These are phyloP conservation scores for Daedaleopsis nitida DNA, from an alignment of 768 basidiomycete species.

Conservation along the genomic window DNA sequence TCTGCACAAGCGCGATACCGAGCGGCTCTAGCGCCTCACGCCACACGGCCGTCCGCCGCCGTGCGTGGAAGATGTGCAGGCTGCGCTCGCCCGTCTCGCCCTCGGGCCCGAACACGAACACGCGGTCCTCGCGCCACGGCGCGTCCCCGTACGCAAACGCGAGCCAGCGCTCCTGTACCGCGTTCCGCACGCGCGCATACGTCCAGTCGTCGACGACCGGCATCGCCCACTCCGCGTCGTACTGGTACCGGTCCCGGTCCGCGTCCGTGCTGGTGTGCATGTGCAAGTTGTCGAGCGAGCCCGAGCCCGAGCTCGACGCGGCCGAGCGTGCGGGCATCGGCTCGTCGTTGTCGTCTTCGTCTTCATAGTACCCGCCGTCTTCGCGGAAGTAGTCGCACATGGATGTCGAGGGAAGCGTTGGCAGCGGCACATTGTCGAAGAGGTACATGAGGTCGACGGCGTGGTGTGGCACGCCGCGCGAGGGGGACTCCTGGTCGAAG, in stretches of 20 bases:
- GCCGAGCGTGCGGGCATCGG: background rate
- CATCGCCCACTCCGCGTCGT: conserved; percentile 49
- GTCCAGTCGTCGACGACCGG: conserved; percentile 66
- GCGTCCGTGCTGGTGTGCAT: conserved; percentile 28
- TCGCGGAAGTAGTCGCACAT: conserved; percentile 16
- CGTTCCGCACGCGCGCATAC: conserved; percentile 66
- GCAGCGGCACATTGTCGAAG: conserved; percentile 73
- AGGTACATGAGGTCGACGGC: conserved; percentile 75
- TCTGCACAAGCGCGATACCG: conserved; percentile 67
- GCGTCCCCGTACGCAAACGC: conserved; percentile 72
- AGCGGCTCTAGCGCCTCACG: conserved; percentile 67
- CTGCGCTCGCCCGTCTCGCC: conserved; percentile 79
- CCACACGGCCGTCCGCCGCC: conserved; percentile 64
- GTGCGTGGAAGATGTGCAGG: conserved; percentile 61
- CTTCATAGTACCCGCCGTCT: conserved; percentile 37
- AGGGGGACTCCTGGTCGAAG: conserved; percentile 80
- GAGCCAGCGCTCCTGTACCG: conserved; percentile 76
- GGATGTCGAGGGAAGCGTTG: conserved; percentile 30
- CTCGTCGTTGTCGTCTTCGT: conserved; percentile 30
- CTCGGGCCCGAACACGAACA: conserved; percentile 82
- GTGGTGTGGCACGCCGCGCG: conserved; percentile 65
- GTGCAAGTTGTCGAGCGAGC: background rate
- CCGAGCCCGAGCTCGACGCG: background rate
- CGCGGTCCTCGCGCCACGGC: conserved; percentile 70
- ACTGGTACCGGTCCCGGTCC: conserved; percentile 22